Percentiles rank a stretch among this genome's conserved stretches.
These are phyloP conservation scores for Alloascoidea hylecoeti DNA, from an alignment of 805 yeast species.

Conservation along the genomic window DNA sequence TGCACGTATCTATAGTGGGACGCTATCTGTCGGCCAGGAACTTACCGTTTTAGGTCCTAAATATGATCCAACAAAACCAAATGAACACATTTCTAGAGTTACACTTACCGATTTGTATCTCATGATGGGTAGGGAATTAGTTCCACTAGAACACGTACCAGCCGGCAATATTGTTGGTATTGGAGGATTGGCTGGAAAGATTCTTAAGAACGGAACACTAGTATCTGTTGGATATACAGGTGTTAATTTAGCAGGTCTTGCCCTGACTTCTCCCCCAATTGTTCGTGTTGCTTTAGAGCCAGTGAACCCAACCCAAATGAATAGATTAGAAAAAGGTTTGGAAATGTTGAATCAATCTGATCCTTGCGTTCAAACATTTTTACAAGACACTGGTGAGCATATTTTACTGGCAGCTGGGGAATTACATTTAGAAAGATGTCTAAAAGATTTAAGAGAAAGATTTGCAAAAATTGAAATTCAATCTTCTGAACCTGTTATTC, in stretches of 20 bases:
- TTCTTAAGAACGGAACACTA: slow-evolving; percentile 80
- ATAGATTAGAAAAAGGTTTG: slow-evolving; percentile 63
- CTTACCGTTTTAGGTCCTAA: slow-evolving; percentile 76
- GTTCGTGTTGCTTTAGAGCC: slow-evolving; percentile 96
- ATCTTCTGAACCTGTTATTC: slow-evolving; percentile 85
- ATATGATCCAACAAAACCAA: slow-evolving; percentile 53
- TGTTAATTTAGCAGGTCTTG: slow-evolving; percentile 66
- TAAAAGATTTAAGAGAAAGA: slow-evolving; percentile 79
- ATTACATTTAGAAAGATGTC: slow-evolving; percentile 85
- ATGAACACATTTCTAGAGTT: slow-evolving; percentile 39
- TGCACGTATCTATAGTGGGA: slow-evolving; percentile 82
- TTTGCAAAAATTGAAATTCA: slow-evolving; percentile 86
- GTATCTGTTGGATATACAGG: slow-evolving; percentile 44
- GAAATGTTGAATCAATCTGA: slow-evolving; percentile 75
- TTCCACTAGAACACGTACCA: slow-evolving; percentile 67
- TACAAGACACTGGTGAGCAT: slow-evolving; percentile 86
- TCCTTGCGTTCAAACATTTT: slow-evolving; percentile 81
- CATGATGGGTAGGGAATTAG: slow-evolving; percentile 86
- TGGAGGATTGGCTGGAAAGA: slow-evolving; percentile 73
- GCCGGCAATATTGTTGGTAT: slow-evolving; percentile 94
- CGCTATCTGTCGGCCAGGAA: slow-evolving; percentile 59
- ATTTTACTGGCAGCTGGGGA: slow-evolving; percentile 95
- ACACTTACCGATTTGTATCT: slow-evolving; percentile 59
- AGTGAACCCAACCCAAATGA: slow-evolving; percentile 68
- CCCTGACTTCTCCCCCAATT: slow-evolving; percentile 73